Percentiles rank a stretch among this genome's conserved stretches.
Conservation (phyloP, 2,329 filamentous ascomycete genomes). For the Colletotrichum godetiae region DNA sequence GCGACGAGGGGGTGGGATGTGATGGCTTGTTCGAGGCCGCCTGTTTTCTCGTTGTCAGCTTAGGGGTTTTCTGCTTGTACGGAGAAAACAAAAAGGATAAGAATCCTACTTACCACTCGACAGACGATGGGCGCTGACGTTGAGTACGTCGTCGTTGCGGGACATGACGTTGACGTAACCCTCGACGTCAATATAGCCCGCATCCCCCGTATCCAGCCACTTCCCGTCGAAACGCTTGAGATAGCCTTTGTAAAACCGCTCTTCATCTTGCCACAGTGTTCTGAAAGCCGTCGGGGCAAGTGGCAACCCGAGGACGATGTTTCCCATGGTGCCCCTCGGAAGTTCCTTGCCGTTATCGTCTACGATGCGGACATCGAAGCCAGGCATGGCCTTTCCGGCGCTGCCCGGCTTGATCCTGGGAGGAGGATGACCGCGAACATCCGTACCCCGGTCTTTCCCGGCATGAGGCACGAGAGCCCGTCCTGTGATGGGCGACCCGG, state of each 20-base stretch:
- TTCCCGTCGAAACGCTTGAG: conserved; percentile 82
- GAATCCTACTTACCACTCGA: conserved; percentile 74
- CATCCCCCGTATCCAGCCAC: conserved; percentile 93
- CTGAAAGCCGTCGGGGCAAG: conserved; percentile 88
- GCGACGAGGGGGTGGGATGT: conserved; percentile 82
- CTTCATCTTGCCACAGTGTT: conserved; percentile 86
- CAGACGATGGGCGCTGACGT: conserved; percentile 93
- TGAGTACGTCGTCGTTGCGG: conserved; percentile 86
- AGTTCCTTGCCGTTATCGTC: conserved; percentile 83
- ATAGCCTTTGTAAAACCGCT: conserved; percentile 87
- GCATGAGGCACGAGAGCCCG: conserved; percentile 67
- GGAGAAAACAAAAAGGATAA: not conserved
- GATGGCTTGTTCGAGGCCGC: conserved; percentile 91
- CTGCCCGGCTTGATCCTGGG: conserved; percentile 82
- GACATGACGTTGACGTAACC: conserved; percentile 75
- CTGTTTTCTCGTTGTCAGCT: conserved; percentile 52
- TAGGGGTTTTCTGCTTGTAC: not conserved
- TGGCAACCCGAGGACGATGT: conserved; percentile 87
- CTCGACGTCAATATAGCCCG: conserved; percentile 84
- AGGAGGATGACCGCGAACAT: conserved; percentile 49
- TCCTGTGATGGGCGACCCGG: conserved; percentile 68
- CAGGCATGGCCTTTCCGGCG: conserved; percentile 91
- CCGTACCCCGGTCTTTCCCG: conserved; percentile 63
- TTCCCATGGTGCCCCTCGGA: conserved; percentile 82
- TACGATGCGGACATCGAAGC: conserved; percentile 88